A percentile compares a stretch with the other conserved stretches of the same genome.
These are phyloP conservation scores for Tricharina praecox DNA, from an alignment of 495 filamentous ascomycete species.

Conservation along the genomic window DNA sequence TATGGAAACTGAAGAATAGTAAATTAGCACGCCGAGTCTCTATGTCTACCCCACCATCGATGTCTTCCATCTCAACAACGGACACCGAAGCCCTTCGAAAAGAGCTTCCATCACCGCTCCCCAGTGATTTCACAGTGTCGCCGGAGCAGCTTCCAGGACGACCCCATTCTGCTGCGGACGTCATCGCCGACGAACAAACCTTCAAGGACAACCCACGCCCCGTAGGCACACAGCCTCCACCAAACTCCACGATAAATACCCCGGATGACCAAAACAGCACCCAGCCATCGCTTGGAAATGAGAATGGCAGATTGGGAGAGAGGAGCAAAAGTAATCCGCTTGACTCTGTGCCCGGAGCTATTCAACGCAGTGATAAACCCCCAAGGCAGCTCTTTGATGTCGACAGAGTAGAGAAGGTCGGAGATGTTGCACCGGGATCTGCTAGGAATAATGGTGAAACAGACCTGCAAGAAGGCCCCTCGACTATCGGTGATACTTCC, in stretches of 20 bases:
- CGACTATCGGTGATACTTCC: background rate
- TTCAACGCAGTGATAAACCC: background rate
- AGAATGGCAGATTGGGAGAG: background rate
- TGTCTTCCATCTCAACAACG: slow-evolving; percentile 12
- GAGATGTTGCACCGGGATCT: background rate
- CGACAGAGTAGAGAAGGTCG: background rate
- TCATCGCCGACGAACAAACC: background rate
- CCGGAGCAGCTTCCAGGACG: background rate
- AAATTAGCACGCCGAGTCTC: slow-evolving; percentile 16
- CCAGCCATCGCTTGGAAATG: background rate
- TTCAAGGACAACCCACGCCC: background rate
- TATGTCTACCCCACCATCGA: slow-evolving; percentile 20
- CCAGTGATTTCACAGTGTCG: background rate
- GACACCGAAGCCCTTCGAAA: slow-evolving; percentile 12
- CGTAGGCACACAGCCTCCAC: background rate
- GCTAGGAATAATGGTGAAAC: too few relatives aligned
- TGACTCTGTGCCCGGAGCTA: background rate
- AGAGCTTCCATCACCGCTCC: background rate
- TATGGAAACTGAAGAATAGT: background rate
- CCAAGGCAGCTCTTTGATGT: background rate
- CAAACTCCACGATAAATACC: slow-evolving; percentile 1
- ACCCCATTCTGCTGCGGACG: too few relatives aligned
- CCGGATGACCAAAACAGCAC: too few relatives aligned
- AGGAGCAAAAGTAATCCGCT: slow-evolving; percentile 1
- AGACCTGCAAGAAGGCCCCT: background rate